Percentiles rank a stretch among this genome's conserved stretches.
Evolutionary conservation across 768 basidiomycete species (phyloP).

Genomic region (Serendipita sp.): DNA sequence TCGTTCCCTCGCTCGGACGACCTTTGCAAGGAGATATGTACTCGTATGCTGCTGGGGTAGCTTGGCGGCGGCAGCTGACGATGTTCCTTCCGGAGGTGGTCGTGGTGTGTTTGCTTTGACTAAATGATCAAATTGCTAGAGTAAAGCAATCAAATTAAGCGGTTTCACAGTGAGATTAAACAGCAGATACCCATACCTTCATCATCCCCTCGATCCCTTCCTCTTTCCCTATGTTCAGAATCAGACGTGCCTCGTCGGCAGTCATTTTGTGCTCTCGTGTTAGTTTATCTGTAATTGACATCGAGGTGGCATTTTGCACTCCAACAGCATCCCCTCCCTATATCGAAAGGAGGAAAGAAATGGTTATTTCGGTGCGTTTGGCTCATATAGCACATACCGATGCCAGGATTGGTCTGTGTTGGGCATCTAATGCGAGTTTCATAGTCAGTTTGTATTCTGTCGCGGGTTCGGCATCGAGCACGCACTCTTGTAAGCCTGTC

Average conservation of each 20-base stretch:
- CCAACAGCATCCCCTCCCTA: conserved; percentile 47
- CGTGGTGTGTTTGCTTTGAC: conserved; percentile 78
- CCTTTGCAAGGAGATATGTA: conserved; percentile 93
- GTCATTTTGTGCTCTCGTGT: conserved; percentile 85
- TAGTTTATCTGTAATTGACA: conserved; percentile 63
- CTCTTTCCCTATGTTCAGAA: conserved; percentile 46
- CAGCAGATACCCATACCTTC: conserved; percentile 23
- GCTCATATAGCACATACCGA: conserved; percentile 21
- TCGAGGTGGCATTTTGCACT: conserved; percentile 55
- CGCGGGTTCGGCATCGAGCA: background rate
- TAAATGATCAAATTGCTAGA: conserved; percentile 80
- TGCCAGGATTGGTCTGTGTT: conserved; percentile 55
- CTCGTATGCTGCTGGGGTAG: conserved; percentile 29
- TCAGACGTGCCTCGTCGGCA: conserved; percentile 83
- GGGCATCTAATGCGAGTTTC: conserved; percentile 73
- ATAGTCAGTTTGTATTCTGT: background rate
- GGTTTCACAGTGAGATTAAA: background rate
- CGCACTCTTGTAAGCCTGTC: conserved; percentile 88
- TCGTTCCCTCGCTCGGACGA: conserved; percentile 86
- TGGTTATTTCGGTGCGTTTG: background rate
- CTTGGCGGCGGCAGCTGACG: conserved; percentile 29
- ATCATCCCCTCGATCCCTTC: conserved; percentile 61
- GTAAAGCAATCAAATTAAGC: background rate
- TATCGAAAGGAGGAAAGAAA: background rate
- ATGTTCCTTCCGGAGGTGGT: conserved; percentile 29